Conservation (phyloP, 2,329 filamentous ascomycete genomes). For the Blastomyces percursus region DNA sequence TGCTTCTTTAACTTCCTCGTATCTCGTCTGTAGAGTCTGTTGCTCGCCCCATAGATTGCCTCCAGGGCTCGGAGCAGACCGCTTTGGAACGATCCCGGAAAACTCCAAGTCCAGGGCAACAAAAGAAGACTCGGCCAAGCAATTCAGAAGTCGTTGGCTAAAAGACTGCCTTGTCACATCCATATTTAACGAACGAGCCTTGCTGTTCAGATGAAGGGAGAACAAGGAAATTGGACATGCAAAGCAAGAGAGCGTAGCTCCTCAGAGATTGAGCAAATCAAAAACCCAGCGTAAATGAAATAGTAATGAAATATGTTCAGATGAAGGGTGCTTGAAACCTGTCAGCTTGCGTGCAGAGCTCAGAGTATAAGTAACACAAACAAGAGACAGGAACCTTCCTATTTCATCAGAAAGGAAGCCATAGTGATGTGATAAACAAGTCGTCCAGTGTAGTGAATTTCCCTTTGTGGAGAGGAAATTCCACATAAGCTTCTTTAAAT, state of each 20-base stretch:
- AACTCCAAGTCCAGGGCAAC: conserved; percentile 57
- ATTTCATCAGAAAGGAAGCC: neutral
- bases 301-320: neutral
- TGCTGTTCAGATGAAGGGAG: neutral
- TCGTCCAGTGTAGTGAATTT: neutral
- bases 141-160: conserved; percentile 42
- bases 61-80: conserved; percentile 18
- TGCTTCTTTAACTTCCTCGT: conserved; percentile 48
- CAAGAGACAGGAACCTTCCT: neutral
- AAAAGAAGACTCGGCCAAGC: conserved; percentile 49
- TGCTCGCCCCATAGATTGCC: conserved; percentile 27
- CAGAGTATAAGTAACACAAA: neutral
- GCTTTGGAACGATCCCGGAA: conserved; percentile 47
- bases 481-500: neutral
- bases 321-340: neutral
- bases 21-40: conserved; percentile 48
- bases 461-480: neutral
- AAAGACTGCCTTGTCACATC: conserved; percentile 45
- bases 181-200: conserved; percentile 33
- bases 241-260: neutral
- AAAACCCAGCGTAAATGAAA: neutral
- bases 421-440: neutral
- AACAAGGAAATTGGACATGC: neutral
- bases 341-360: neutral
- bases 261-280: neutral